Evolutionary conservation across 768 basidiomycete genomes (phyloP).

Genomic region (Termitomyces sp.): DNA sequence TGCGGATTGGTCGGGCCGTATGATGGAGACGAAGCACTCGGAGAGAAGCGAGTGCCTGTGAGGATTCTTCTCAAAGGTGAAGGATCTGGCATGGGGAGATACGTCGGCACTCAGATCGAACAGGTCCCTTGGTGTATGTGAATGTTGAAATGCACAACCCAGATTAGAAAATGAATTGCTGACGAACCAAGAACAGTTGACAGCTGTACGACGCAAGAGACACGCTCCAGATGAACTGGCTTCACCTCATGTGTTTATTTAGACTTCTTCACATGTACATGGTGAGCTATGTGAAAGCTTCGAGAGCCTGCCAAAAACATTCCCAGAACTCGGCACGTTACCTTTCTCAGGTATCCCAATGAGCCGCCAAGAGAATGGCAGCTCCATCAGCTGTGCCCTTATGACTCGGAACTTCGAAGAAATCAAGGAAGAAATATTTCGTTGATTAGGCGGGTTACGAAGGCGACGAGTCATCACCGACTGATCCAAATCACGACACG

Average conservation of each 20-base stretch:
- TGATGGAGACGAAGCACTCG: background rate
- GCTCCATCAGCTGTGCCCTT: background rate
- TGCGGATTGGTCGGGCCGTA: slow-evolving; percentile 5
- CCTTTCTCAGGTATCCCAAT: background rate
- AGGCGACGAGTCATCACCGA: background rate
- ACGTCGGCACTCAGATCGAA: background rate
- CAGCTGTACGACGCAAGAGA: background rate
- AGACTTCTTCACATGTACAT: slow-evolving; percentile 3
- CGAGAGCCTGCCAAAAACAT: background rate
- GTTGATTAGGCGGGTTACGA: background rate
- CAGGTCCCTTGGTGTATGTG: too few relatives aligned
- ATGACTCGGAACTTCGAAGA: background rate
- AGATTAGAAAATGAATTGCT: slow-evolving; percentile 1
- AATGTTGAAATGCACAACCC: background rate
- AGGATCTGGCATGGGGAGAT: background rate
- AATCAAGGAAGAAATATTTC: background rate
- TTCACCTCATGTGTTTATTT: background rate
- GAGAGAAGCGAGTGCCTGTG: background rate
- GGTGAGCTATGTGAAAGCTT: background rate
- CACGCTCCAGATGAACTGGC: background rate
- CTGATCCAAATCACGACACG: background rate
- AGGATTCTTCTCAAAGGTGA: background rate
- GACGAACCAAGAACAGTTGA: background rate
- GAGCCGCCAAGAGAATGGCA: background rate
- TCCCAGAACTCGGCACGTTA: background rate